A percentile compares a stretch with the other conserved stretches of the same genome.
These are phyloP conservation scores for Backusella mclennaniae DNA, from an alignment of 192 early-diverging fungal genomes.

Conservation along the genomic window DNA sequence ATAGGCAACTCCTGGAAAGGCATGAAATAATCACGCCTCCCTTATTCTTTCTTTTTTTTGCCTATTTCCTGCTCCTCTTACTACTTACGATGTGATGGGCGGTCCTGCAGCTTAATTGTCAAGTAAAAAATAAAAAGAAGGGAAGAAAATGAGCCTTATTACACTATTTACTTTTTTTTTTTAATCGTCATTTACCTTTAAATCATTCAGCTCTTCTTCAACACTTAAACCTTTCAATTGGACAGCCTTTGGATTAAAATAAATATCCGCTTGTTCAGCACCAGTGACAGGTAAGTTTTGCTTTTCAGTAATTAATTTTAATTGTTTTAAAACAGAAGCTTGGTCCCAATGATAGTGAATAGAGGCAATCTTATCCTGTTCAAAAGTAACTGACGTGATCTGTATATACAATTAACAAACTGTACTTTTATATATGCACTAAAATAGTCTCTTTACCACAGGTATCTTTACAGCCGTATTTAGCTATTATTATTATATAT, in stretches of 20 bases:
- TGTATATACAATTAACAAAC: not conserved
- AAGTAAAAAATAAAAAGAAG: not conserved
- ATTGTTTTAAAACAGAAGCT: conserved; percentile 35
- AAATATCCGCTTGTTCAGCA: conserved; percentile 22
- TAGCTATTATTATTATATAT: not conserved
- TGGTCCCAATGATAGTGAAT: conserved; percentile 36
- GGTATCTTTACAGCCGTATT: conserved; percentile 23
- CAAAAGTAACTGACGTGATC: conserved; percentile 31
- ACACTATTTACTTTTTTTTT: not conserved
- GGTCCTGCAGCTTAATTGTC: conserved; percentile 1
- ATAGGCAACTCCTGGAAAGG: not conserved
- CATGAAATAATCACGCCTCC: not conserved
- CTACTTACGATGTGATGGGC: not conserved
- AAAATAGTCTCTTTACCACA: conserved; percentile 10
- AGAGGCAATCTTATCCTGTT: conserved; percentile 16
- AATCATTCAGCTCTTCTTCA: not conserved
- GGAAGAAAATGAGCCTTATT: not conserved
- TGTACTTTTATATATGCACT: not conserved
- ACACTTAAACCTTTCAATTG: not conserved
- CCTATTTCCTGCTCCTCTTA: not conserved
- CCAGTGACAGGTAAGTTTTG: conserved; percentile 24
- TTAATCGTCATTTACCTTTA: not conserved
- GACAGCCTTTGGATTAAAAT: not conserved
- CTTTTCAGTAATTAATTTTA: conserved; percentile 22
- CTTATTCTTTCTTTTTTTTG: not conserved